Conservation (phyloP, 2,329 filamentous ascomycete genomes). For the Chaetomium globosum region DNA sequence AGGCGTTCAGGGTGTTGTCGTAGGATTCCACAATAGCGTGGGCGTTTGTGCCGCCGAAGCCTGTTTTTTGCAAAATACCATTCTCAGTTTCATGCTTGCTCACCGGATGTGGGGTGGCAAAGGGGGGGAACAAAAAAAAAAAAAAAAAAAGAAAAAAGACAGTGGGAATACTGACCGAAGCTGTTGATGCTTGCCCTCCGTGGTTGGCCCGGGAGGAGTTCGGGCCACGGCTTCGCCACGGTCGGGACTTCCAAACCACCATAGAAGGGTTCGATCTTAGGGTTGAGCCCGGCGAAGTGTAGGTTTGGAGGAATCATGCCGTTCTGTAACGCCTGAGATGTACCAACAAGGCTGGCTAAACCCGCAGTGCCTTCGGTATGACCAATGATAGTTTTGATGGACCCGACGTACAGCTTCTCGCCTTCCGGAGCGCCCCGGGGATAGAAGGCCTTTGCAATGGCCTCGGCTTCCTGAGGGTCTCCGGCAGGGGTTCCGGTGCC, state of each 20-base stretch:
- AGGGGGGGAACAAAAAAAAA: too few species aligned
- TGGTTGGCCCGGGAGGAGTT: background rate
- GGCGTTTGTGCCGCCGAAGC: conserved; percentile 40
- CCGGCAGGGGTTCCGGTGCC: conserved; percentile 43
- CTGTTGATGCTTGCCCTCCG: conserved; percentile 1
- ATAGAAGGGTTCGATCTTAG: conserved; percentile 42
- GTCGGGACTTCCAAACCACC: background rate
- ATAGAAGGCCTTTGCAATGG: background rate
- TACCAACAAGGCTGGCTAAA: conserved; percentile 50
- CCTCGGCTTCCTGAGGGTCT: conserved; percentile 24
- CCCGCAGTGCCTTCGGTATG: conserved; percentile 53
- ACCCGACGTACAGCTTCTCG: conserved; percentile 41
- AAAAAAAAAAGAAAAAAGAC: too few species aligned
- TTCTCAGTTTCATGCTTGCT: too few species aligned
- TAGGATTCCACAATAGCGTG: conserved; percentile 32
- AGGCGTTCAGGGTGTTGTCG: background rate
- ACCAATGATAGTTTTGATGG: conserved; percentile 48
- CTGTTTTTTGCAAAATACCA: too few species aligned
- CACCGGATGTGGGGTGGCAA: too few species aligned
- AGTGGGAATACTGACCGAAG: background rate
- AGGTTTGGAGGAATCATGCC: conserved; percentile 46
- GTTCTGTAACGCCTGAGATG: conserved; percentile 46
- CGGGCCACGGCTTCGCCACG: background rate
- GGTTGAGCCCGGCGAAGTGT: conserved; percentile 51
- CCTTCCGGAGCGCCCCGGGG: too few species aligned